Percentiles rank a stretch among this genome's conserved stretches.
These are phyloP conservation scores for Pistacia atlantica DNA, from an alignment of 345 rosid genomes.

Conservation along the genomic window DNA sequence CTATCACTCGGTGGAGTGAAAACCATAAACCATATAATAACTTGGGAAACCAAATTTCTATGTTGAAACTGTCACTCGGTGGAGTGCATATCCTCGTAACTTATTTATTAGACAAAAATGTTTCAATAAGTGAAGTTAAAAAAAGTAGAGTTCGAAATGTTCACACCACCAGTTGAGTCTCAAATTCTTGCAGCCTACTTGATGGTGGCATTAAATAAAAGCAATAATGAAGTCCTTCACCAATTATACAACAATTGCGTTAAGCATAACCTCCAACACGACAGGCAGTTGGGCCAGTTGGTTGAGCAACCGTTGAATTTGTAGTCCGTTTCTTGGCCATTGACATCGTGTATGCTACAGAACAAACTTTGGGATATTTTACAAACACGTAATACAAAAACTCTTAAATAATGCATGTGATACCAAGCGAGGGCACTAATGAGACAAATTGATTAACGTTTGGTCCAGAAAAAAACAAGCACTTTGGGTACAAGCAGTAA, in stretches of 20 bases:
- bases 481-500: background rate
- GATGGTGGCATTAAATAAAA: background rate
- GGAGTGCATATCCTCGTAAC: too few species aligned
- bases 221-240: background rate
- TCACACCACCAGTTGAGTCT: too few species aligned
- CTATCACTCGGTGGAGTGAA: too few species aligned
- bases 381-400: background rate
- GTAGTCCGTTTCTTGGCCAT: background rate
- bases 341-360: background rate
- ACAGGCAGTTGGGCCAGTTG: conserved; percentile 22
- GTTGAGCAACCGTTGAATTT: conserved; percentile 50
- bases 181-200: background rate
- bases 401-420: background rate
- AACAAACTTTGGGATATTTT: background rate
- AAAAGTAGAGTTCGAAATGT: too few species aligned
- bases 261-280: background rate
- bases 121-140: too few species aligned
- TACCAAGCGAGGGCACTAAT: background rate
- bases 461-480: background rate
- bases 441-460: background rate
- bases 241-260: background rate
- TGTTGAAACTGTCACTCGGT: too few species aligned
- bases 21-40: too few species aligned
- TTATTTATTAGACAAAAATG: too few species aligned
- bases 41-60: too few species aligned